phyloP scores from a whole-genome alignment of 345 rosid genomes.

The Leavenworthia alabamica region DNA sequence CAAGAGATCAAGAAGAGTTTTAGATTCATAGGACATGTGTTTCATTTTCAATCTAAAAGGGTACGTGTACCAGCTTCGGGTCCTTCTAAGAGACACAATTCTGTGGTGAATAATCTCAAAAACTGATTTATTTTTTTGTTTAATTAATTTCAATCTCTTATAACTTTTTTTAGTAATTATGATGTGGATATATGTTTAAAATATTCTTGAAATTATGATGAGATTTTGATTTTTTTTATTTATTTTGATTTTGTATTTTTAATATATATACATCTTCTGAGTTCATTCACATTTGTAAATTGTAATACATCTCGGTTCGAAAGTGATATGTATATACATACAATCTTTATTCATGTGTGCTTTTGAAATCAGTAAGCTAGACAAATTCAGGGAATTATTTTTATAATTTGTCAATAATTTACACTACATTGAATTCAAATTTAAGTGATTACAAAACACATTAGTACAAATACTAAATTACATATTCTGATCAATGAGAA shows the following conservation, averaged over 20 bases:
- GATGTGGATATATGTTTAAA: background rate
- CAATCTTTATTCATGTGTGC: no score
- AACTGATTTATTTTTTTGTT: background rate
- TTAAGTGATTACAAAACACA: no score
- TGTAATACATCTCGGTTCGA: constrained; percentile 4
- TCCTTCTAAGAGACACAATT: constrained; percentile 76
- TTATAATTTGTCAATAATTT: no score
- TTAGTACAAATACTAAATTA: no score
- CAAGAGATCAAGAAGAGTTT: constrained; percentile 33
- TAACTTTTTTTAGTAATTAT: background rate
- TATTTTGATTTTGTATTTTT: background rate
- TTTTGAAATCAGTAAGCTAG: no score
- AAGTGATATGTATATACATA: background rate
- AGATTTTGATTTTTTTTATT: background rate
- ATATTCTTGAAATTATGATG: constrained; percentile 8
- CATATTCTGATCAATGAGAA: no score
- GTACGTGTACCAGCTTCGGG: constrained; percentile 70
- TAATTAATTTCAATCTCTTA: background rate
- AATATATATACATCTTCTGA: background rate
- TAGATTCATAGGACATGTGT: constrained; percentile 36
- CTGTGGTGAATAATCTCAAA: constrained; percentile 21
- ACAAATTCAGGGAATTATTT: no score
- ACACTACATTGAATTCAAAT: no score
- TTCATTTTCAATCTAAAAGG: constrained; percentile 63
- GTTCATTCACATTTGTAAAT: constrained; percentile 14